A percentile compares a stretch with the other conserved stretches of the same genome.
phyloP scores from a whole-genome alignment of 1,284 basidiomycete genomes.

The Inonotus hispidus region DNA sequence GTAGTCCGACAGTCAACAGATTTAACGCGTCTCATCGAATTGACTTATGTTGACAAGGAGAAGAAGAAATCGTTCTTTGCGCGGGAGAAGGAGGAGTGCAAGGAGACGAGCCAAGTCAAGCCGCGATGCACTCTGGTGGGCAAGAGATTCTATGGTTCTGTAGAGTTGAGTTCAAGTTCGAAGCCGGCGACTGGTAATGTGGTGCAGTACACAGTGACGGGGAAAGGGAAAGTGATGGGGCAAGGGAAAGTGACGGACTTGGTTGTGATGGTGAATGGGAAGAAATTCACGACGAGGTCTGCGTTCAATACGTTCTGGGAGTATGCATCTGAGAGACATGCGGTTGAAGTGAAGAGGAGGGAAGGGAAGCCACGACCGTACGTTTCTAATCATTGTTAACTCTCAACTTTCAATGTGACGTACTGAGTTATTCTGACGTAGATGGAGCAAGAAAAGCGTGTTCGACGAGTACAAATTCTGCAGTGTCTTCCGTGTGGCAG shows the following conservation, averaged over 20 bases:
- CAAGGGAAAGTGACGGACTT: neutral
- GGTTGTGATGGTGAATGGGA: neutral
- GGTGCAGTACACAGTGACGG: too few relatives aligned
- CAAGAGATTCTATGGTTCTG: too few relatives aligned
- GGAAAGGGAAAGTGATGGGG: neutral
- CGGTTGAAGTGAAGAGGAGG: constrained; percentile 48
- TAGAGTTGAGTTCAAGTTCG: too few relatives aligned
- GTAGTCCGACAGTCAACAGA: too few relatives aligned
- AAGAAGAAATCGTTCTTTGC: too few relatives aligned
- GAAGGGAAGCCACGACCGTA: constrained; percentile 44
- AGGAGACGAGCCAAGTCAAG: too few relatives aligned
- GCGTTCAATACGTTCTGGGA: constrained; percentile 54
- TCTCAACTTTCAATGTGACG: neutral
- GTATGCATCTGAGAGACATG: constrained; percentile 49
- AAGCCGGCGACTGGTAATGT: neutral
- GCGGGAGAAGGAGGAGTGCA: too few relatives aligned
- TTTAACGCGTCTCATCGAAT: too few relatives aligned
- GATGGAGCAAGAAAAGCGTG: constrained; percentile 54
- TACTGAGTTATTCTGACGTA: constrained; percentile 21
- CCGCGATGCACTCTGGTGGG: too few relatives aligned
- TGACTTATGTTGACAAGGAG: too few relatives aligned
- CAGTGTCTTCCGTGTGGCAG: constrained; percentile 57
- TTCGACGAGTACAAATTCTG: constrained; percentile 49
- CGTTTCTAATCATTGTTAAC: constrained; percentile 25
- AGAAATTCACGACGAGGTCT: neutral